phyloP scores from a whole-genome alignment of 108 stramenopile genomes.

The Schizochytrium sp. region DNA sequence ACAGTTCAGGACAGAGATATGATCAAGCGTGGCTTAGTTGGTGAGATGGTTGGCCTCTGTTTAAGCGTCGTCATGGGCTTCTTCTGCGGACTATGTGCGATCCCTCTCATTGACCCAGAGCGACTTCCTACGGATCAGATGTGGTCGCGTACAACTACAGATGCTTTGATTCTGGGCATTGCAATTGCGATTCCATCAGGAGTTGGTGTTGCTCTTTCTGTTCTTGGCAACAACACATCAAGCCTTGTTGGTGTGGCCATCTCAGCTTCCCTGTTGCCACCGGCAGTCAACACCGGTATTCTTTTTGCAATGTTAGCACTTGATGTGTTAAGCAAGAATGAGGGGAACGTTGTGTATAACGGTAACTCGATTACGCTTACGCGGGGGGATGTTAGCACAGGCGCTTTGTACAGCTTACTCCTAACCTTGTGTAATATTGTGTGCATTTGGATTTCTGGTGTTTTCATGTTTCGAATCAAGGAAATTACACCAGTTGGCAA shows the following conservation, averaged over 20 bases:
- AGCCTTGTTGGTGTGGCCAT: conserved; percentile 88
- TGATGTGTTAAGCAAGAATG: conserved; percentile 11
- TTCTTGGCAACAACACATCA: conserved; percentile 83
- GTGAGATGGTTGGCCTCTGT: conserved; percentile 78
- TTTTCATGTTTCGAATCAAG: conserved; percentile 80
- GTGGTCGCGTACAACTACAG: conserved; percentile 72
- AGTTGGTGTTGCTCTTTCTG: conserved; percentile 84
- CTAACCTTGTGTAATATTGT: conserved; percentile 81
- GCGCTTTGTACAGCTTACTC: conserved; percentile 69
- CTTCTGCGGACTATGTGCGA: conserved; percentile 67
- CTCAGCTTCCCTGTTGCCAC: conserved; percentile 86
- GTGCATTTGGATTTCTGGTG: conserved; percentile 76
- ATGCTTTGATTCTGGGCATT: conserved; percentile 77
- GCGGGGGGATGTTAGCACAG: neutral
- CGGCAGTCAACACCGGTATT: conserved; percentile 83
- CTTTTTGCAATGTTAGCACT: conserved; percentile 44
- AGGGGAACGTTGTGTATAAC: neutral
- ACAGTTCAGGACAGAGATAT: conserved; percentile 80
- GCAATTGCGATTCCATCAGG: conserved; percentile 86
- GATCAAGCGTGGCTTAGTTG: conserved; percentile 70
- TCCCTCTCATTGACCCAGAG: conserved; percentile 67
- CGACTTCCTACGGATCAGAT: conserved; percentile 83
- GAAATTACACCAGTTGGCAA: conserved; percentile 67
- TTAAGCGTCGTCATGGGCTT: conserved; percentile 81
- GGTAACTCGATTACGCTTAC: neutral